phyloP scores from a whole-genome alignment of 371 early-diverging fungal species.

The Mortierella sp. region DNA sequence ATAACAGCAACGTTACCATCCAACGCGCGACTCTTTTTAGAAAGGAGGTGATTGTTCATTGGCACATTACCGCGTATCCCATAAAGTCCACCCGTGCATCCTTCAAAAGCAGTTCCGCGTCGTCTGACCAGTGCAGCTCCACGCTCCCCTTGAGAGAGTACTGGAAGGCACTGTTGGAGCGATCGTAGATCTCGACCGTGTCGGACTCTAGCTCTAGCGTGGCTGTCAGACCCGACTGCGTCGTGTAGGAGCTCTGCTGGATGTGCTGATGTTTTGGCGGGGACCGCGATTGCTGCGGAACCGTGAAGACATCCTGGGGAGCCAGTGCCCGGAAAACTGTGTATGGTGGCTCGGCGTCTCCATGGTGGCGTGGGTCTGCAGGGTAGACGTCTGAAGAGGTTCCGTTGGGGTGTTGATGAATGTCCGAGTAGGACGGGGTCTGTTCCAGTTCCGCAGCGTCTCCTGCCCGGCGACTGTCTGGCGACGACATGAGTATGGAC shows the following conservation, averaged over 20 bases:
- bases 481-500: too few relatives aligned
- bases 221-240: slow-evolving; percentile 33
- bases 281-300: background rate
- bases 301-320: slow-evolving; percentile 13
- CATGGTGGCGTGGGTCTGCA: too few relatives aligned
- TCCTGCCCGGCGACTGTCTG: background rate
- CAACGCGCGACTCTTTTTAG: background rate
- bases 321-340: slow-evolving; percentile 3
- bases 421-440: slow-evolving; percentile 42
- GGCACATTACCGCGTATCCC: slow-evolving; percentile 45
- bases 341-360: slow-evolving; percentile 22
- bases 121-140: slow-evolving; percentile 31
- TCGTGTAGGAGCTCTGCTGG: slow-evolving; percentile 9
- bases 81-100: slow-evolving; percentile 53
- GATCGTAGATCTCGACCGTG: slow-evolving; percentile 52
- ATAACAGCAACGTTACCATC: background rate
- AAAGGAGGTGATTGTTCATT: background rate
- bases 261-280: background rate
- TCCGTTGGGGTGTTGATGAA: slow-evolving; percentile 13
- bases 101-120: slow-evolving; percentile 34
- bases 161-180: slow-evolving; percentile 46
- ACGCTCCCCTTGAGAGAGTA: slow-evolving; percentile 52
- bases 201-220: slow-evolving; percentile 41
- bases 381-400: background rate
- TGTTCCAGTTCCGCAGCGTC: slow-evolving; percentile 17